Evolutionary conservation across 1,139 yeast species (phyloP), one percentile per base, ranked within the genome.

Genomic region (Eremothecium cymbalariae): DNA sequence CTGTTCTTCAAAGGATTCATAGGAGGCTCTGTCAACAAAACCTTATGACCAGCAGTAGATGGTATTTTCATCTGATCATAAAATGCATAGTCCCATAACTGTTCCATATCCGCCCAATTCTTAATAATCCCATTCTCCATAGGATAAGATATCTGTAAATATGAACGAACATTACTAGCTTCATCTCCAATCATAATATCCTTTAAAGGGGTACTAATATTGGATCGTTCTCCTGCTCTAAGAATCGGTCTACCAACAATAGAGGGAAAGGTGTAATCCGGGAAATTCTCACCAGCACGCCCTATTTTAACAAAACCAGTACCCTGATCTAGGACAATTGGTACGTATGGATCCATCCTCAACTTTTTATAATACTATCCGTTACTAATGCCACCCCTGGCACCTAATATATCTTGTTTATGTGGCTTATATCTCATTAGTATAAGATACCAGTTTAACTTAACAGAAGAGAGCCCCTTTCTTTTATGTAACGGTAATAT

Each of bases 61-160:
- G 77, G 76, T 31, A 81, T 65, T 55, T 85, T 74, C 85, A 90
- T 79, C 52, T 83, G 74, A 48, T 90, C 95, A 62, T 81, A 82
- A 60, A 90, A 90, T 17, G 97, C 93, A 61, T 90, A 90, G 63
- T 90, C 96, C 99, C 99, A 90, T 44, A 90, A 70, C 52, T 88
- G 93, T 51, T 85, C 95, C 97, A 93, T 90, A 58, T 90, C 98
- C 53, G 88, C 95, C 98, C 98, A 90, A 59, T 90, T 86, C 57
- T 80, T 80, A 59, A 90, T 88, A 51, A 93, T 85, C 53, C 99
- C 99, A 56, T 90, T 90, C 60, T 90, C 98, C 98, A 90, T 88
- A 8, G 99, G 99, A 53, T 90, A 90, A 20, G 90, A 78, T 40
- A 90, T 77, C 61, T 90, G 95, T 42, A 90, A 71, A 49, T 88